Percentiles rank a stretch among this genome's conserved stretches.
These are phyloP conservation scores for Fraxinus anomala DNA, from an alignment of 257 asterid genomes.

Conservation along the genomic window DNA sequence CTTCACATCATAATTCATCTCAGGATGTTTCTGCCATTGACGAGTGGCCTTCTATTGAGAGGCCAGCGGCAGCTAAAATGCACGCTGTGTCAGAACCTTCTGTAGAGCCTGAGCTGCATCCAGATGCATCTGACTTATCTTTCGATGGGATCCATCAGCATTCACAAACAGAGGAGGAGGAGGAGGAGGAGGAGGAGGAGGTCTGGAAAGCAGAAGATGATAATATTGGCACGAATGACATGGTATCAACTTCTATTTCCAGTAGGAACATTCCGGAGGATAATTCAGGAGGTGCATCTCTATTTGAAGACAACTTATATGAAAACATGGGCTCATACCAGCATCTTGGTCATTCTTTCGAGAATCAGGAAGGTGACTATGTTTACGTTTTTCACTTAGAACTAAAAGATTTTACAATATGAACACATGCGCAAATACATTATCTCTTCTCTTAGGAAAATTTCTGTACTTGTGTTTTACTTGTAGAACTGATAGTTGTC, in stretches of 20 bases:
- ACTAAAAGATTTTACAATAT: slow-evolving; percentile 8
- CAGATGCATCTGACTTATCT: slow-evolving; percentile 42
- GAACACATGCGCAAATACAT: neutral
- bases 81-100: slow-evolving; percentile 38
- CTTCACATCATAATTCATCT: slow-evolving; percentile 38
- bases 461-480: neutral
- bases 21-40: slow-evolving; percentile 52
- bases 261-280: slow-evolving; percentile 52
- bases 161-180: slow-evolving; percentile 38
- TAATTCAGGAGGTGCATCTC: slow-evolving; percentile 53
- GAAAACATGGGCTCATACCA: slow-evolving; percentile 51
- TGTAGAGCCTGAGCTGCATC: slow-evolving; percentile 51
- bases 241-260: slow-evolving; percentile 48
- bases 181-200: slow-evolving; percentile 27
- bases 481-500: neutral
- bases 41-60: slow-evolving; percentile 89
- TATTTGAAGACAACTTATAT: slow-evolving; percentile 56
- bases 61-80: slow-evolving; percentile 48
- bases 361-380: slow-evolving; percentile 54
- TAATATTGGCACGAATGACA: slow-evolving; percentile 39
- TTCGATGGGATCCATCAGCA: slow-evolving; percentile 41
- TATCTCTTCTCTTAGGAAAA: neutral
- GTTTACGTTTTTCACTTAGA: neutral
- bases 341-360: slow-evolving; percentile 47
- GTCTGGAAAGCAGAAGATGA: slow-evolving; percentile 48